phyloP scores from a whole-genome alignment of 371 early-diverging fungal species.

The Modicella reniformis region DNA sequence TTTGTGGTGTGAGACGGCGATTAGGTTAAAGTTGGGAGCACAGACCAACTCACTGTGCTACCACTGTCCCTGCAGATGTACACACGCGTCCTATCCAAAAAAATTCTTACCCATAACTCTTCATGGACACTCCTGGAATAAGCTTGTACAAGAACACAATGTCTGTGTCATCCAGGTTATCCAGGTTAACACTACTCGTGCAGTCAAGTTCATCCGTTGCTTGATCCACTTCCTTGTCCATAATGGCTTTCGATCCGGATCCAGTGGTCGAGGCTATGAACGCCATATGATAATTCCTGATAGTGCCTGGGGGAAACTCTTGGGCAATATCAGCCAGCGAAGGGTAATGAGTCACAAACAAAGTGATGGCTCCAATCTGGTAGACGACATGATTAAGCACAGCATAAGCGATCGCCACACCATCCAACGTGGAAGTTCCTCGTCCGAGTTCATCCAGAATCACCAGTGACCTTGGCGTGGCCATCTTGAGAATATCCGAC shows the following conservation, averaged over 20 bases:
- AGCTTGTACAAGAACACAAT: constrained; percentile 91
- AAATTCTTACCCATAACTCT: constrained; percentile 77
- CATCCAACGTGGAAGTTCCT: constrained; percentile 96
- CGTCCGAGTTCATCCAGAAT: constrained; percentile 99
- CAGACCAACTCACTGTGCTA: not conserved
- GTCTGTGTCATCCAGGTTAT: constrained; percentile 48
- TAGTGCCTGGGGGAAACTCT: constrained; percentile 53
- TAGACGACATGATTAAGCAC: constrained; percentile 82
- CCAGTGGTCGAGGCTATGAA: constrained; percentile 62
- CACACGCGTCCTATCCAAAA: not conserved
- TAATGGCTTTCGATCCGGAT: not conserved
- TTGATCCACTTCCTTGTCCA: not conserved
- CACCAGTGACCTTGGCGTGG: constrained; percentile 83
- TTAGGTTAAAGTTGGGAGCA: not conserved
- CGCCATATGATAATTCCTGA: constrained; percentile 77
- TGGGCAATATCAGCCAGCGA: constrained; percentile 61
- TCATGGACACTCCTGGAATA: constrained; percentile 75
- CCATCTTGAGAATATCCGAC: constrained; percentile 86
- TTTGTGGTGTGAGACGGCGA: no score
- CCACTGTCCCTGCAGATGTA: not conserved
- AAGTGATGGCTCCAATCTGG: constrained; percentile 52
- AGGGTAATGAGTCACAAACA: constrained; percentile 98
- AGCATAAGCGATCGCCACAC: constrained; percentile 90
- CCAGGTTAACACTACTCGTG: constrained; percentile 13
- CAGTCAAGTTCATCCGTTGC: not conserved